phyloP scores from a whole-genome alignment of 768 basidiomycete genomes.

The Pilatotrama ljubarskyi region DNA sequence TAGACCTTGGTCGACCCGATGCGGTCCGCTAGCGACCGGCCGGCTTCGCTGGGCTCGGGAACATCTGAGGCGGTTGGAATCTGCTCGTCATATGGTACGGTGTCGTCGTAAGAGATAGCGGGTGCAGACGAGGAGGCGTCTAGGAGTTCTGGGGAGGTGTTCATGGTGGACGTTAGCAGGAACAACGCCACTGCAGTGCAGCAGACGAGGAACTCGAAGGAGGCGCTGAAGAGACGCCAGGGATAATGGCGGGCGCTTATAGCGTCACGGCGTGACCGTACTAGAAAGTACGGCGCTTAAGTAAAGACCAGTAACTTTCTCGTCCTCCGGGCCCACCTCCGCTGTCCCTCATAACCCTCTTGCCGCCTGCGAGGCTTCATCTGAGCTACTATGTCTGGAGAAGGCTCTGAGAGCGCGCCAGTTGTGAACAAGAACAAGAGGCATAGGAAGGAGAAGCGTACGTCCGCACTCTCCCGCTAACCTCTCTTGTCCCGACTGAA shows the following conservation, averaged over 20 bases:
- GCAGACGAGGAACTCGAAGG: not conserved
- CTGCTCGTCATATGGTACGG: conserved; percentile 59
- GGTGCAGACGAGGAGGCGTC: not conserved
- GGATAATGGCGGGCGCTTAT: not conserved
- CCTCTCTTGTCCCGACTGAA: conserved; percentile 9
- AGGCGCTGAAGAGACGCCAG: no score
- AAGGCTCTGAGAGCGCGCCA: conserved; percentile 25
- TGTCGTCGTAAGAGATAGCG: conserved; percentile 54
- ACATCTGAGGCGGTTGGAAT: conserved; percentile 43
- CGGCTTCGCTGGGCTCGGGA: conserved; percentile 31
- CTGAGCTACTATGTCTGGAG: not conserved
- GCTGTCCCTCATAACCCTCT: not conserved
- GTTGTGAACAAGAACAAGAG: conserved; percentile 81
- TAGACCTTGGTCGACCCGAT: conserved; percentile 78
- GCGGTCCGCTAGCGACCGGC: conserved; percentile 53
- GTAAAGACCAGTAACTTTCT: not conserved
- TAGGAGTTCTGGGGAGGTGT: conserved; percentile 41
- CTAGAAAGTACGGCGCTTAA: not conserved
- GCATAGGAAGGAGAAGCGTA: conserved; percentile 94
- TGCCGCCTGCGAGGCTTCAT: not conserved
- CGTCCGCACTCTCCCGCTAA: conserved; percentile 32
- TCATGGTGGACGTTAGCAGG: conserved; percentile 40
- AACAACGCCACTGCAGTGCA: not conserved
- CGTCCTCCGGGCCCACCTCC: not conserved
- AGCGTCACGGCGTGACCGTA: not conserved